Conservation (phyloP, 1,139 yeast genomes). For the Blastobotrys petasosporus region DNA sequence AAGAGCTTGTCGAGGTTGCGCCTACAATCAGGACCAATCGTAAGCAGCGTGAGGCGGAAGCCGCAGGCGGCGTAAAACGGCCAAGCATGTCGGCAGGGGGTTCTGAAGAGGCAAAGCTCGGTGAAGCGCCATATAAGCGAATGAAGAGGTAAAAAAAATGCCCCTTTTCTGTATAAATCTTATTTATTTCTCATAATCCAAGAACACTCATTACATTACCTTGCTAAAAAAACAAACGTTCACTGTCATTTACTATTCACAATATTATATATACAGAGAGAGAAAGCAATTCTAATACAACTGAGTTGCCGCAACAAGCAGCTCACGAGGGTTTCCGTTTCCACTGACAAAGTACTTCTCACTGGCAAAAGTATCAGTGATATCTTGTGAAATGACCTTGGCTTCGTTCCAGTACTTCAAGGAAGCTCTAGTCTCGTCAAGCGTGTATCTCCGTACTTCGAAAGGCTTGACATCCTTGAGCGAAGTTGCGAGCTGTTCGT, state of each 20-base stretch:
- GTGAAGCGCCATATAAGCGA: conserved; percentile 2
- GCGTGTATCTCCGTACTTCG: conserved; percentile 45
- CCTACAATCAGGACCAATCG: not conserved
- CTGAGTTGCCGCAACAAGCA: conserved; percentile 43
- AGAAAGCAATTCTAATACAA: conserved; percentile 7
- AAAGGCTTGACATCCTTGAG: conserved; percentile 47
- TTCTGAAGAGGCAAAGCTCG: conserved; percentile 23
- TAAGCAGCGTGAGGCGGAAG: conserved; percentile 1
- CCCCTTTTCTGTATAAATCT: not conserved
- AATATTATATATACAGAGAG: conserved; percentile 2
- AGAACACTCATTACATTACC: no score
- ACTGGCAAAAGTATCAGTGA: conserved; percentile 37
- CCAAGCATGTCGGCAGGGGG: conserved; percentile 19
- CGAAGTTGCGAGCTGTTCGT: conserved; percentile 46
- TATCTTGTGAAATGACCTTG: conserved; percentile 46
- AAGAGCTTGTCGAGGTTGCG: conserved; percentile 55
- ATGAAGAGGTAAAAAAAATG: not conserved
- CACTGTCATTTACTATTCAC: not conserved
- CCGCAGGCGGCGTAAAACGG: not conserved
- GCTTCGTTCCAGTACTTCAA: conserved; percentile 50
- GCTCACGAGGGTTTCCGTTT: conserved; percentile 72
- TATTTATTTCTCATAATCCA: not conserved
- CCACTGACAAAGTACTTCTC: conserved; percentile 63
- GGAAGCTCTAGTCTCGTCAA: conserved; percentile 49
- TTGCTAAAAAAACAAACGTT: no score